phyloP scores from a whole-genome alignment of 2,329 filamentous ascomycete species.

The Pyrenochaeta sp. region DNA sequence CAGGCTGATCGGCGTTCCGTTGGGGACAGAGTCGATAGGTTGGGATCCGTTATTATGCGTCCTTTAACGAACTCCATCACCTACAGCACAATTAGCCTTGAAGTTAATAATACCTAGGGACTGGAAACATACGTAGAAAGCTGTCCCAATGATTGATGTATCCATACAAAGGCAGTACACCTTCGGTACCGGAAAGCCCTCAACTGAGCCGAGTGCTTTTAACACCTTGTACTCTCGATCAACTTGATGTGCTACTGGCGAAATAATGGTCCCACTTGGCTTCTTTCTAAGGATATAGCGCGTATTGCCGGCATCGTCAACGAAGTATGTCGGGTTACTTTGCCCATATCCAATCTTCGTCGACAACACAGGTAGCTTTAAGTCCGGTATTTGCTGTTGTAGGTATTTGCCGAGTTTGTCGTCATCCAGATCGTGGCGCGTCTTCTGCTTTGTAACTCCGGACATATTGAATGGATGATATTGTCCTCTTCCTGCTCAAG shows the following conservation, averaged over 20 bases:
- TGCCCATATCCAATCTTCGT: slow-evolving; percentile 92
- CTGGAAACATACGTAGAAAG: slow-evolving; percentile 71
- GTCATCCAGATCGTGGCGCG: slow-evolving; percentile 42
- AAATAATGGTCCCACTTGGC: slow-evolving; percentile 87
- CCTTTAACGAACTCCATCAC: slow-evolving; percentile 96
- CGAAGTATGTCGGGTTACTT: slow-evolving; percentile 94
- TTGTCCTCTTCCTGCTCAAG: neutral
- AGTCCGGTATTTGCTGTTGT: slow-evolving; percentile 30
- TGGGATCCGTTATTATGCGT: slow-evolving; percentile 87
- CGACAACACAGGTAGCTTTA: slow-evolving; percentile 38
- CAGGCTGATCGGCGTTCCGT: slow-evolving; percentile 64
- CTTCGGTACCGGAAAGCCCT: slow-evolving; percentile 86
- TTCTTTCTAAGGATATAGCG: slow-evolving; percentile 94
- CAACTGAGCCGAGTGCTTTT: slow-evolving; percentile 73
- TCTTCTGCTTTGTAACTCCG: slow-evolving; percentile 20
- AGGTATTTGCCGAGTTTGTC: slow-evolving; percentile 40
- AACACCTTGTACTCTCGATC: slow-evolving; percentile 94
- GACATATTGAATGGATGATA: slow-evolving; percentile 15
- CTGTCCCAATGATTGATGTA: slow-evolving; percentile 77
- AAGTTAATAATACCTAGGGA: neutral
- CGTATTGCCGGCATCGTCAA: slow-evolving; percentile 70
- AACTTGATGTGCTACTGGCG: slow-evolving; percentile 92
- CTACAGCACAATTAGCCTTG: slow-evolving; percentile 14
- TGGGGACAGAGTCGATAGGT: slow-evolving; percentile 73
- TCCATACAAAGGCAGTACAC: slow-evolving; percentile 89